Percentiles rank a stretch among this genome's conserved stretches.
phyloP scores from a whole-genome alignment of 805 yeast genomes.

The Lachancea lanzarotensis region DNA sequence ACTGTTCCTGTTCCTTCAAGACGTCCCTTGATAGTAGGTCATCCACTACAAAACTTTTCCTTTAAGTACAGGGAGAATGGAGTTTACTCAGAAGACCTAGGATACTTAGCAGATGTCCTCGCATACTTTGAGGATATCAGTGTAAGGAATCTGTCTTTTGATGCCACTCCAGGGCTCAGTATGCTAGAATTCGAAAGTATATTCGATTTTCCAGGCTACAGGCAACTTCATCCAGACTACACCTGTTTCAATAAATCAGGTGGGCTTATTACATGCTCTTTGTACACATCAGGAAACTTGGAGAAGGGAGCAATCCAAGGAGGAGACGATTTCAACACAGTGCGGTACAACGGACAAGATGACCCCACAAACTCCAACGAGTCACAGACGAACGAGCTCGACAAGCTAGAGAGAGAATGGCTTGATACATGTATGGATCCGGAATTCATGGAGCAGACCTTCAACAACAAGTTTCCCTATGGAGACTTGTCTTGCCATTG shows the following conservation, averaged over 20 bases:
- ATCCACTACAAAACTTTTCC: slow-evolving; percentile 18
- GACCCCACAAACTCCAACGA: not conserved
- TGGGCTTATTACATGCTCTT: slow-evolving; percentile 28
- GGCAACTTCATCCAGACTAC: slow-evolving; percentile 22
- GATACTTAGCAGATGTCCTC: not conserved
- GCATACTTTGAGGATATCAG: slow-evolving; percentile 17
- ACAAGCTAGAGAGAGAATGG: slow-evolving; percentile 13
- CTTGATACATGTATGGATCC: slow-evolving; percentile 19
- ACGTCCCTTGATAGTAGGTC: slow-evolving; percentile 11
- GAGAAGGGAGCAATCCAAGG: slow-evolving; percentile 16
- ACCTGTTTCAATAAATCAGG: slow-evolving; percentile 31
- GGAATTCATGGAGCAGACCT: slow-evolving; percentile 14
- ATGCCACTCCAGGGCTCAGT: slow-evolving; percentile 22
- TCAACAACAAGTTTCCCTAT: slow-evolving; percentile 15
- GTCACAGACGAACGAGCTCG: slow-evolving; percentile 1
- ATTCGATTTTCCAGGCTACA: slow-evolving; percentile 31
- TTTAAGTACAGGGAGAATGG: slow-evolving; percentile 17
- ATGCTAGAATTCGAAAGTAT: slow-evolving; percentile 25
- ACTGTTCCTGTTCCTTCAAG: slow-evolving; percentile 8
- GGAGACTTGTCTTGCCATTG: slow-evolving; percentile 53
- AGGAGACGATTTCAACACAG: slow-evolving; percentile 13
- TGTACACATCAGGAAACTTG: slow-evolving; percentile 27
- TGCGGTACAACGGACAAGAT: slow-evolving; percentile 2
- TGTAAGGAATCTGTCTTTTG: slow-evolving; percentile 18
- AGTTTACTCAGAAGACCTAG: slow-evolving; percentile 1